Evolutionary conservation across 352 stramenopile species (phyloP), one percentile per base, ranked within the genome.

Genomic region (Globisporangium uncinulatum): DNA sequence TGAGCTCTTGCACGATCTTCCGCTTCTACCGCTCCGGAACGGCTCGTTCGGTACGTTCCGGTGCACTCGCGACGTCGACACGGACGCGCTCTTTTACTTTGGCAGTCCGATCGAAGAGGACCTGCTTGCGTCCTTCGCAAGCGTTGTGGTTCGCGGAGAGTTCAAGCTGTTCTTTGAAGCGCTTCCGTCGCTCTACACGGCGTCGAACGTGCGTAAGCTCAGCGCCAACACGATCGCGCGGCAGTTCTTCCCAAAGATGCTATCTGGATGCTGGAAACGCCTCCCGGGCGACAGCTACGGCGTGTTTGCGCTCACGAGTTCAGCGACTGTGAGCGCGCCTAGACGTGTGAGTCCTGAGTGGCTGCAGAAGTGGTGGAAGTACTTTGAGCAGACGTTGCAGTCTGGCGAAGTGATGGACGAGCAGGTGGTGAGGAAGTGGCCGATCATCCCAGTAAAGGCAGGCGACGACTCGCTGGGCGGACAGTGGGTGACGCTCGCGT

Each of bases 151-250:
- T 6, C 37, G 61, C 20, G 52, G 63, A 13, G 60, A 80, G 34
- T 84, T 78, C 48, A 71, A 74, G 24, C 51, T 63, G 13, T 47
- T 71, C 44, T 83, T 84, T 65, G 73, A 82, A n/a, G 61, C 64
- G 46, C 34, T 87, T 1, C 56, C 74, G 6, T 57, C 56, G 19
- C 45, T 83, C 11, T 77, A 79, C 47, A 61, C 76, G 20, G 44
- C 50, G 20, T 75, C 78, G 9, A 89, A 89, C 63, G 55, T 89
- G 31, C 59, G 59, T 2, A 59, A 67, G 37, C 43, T 83, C 15
- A 67, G 66, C 32, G 47, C 77, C 2, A 19, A 45, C 37, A 68
- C 44, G 6, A 69, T 86, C 31, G 53, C 73, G 24, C 57, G 62
- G 6, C 53, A 41, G 4, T 82, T 88, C 42, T 72, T 88, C 36